Evolutionary conservation across 2,329 filamentous ascomycete species (phyloP).

Genomic region (Sclerotinia glacialis): DNA sequence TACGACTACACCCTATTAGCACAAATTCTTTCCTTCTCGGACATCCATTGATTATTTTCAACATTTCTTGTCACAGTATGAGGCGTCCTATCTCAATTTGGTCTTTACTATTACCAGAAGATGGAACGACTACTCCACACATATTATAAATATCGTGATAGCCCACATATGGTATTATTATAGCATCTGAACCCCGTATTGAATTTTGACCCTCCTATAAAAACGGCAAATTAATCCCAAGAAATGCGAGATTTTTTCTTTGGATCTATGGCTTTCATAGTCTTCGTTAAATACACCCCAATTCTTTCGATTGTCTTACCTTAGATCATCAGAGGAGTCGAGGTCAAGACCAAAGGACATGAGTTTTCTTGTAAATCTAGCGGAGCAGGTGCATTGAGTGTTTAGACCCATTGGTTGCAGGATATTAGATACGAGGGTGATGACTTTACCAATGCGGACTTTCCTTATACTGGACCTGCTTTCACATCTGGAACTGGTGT

Average conservation of each 20-base stretch:
- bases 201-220: neutral
- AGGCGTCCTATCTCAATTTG: neutral
- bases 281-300: neutral
- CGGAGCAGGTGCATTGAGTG: slow-evolving; percentile 46
- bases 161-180: neutral
- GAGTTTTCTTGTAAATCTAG: slow-evolving; percentile 48
- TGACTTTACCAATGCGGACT: slow-evolving; percentile 37
- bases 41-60: neutral
- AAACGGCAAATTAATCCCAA: slow-evolving; percentile 1
- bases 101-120: neutral
- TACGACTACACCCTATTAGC: neutral
- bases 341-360: slow-evolving; percentile 39
- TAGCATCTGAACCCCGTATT: neutral
- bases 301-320: neutral
- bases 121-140: slow-evolving; percentile 4
- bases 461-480: slow-evolving; percentile 40
- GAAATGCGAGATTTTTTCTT: neutral
- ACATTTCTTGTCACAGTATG: neutral
- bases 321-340: neutral
- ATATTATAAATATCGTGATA: neutral
- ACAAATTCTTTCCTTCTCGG: neutral
- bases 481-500: slow-evolving; percentile 45
- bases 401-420: slow-evolving; percentile 51
- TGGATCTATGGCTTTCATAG: neutral
- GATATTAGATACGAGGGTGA: slow-evolving; percentile 38